These are phyloP conservation scores for Fusarium torreyae DNA, from an alignment of 2,329 filamentous ascomycete genomes.

Conservation along the genomic window DNA sequence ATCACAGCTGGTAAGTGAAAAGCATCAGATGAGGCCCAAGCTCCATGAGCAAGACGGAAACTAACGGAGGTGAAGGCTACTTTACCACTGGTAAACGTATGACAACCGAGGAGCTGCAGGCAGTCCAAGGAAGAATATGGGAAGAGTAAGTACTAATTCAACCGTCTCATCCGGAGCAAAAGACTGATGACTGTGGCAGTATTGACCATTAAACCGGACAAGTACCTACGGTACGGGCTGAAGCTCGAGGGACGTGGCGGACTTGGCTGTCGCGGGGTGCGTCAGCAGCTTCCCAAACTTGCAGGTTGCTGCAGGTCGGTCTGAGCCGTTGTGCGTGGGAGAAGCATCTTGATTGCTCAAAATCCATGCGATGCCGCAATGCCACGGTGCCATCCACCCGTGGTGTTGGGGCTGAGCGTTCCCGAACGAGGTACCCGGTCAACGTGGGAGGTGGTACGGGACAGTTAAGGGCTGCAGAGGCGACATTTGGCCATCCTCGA, in stretches of 20 bases:
- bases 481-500: slow-evolving; percentile 11
- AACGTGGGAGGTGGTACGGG: slow-evolving; percentile 31
- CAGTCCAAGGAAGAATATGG: slow-evolving; percentile 92
- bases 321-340: slow-evolving; percentile 44
- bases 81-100: slow-evolving; percentile 92
- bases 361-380: slow-evolving; percentile 45
- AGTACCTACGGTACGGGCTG: slow-evolving; percentile 14
- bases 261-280: slow-evolving; percentile 37
- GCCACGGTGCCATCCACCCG: slow-evolving; percentile 43
- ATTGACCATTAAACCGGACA: slow-evolving; percentile 58
- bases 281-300: slow-evolving; percentile 45
- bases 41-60: slow-evolving; percentile 23
- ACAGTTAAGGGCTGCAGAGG: slow-evolving; percentile 31
- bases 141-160: slow-evolving; percentile 72
- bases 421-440: slow-evolving; percentile 47
- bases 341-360: slow-evolving; percentile 45
- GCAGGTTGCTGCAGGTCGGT: slow-evolving; percentile 46
- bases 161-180: slow-evolving; percentile 16
- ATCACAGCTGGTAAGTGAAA: slow-evolving; percentile 85
- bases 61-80: slow-evolving; percentile 65
- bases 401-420: slow-evolving; percentile 41
- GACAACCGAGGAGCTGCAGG: slow-evolving; percentile 86
- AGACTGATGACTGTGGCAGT: slow-evolving; percentile 52
- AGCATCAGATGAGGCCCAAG: slow-evolving; percentile 8
- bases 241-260: slow-evolving; percentile 20